Base-by-base conservation (phyloP, 768 basidiomycete species). In the Austroboletus festivus region DNA sequence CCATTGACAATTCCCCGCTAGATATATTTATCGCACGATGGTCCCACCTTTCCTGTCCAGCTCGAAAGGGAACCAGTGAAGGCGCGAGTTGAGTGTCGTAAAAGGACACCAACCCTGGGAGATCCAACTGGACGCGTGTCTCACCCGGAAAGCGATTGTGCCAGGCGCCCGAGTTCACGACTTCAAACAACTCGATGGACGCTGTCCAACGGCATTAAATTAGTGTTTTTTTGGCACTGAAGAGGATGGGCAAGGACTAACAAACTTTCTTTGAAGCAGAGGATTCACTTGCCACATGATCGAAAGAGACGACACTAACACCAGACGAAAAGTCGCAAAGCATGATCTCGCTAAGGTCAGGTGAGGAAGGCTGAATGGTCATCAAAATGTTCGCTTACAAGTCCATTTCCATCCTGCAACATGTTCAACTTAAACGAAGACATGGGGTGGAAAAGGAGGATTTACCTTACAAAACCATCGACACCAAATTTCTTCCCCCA, bases 391-490 rank as follows among this genome's bases (percentile, higher is more conserved):
- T 16, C 16, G 38, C 66, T 49, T 49, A 69, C 67, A 71, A 71
- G 39, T 57, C 53, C 67, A 60, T 55, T 65, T 59, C 52, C 52
- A 63, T 58, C 53, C 68, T 66, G 21, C 4, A 21, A 23, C 5
- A n/a, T 16, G 10, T 43, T 51, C n/a, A n/a, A n/a, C n/a, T n/a
- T n/a, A 22, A 56, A 41, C 21, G 13, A 26, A 42, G 23, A 47
- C 23, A 15, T 6, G 40, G 3, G 10, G 2, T 4, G 8, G 3
- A 22, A 0, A 31, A 11, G 26, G 9, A 1, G 3, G 20, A 5
- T 5, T 41, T 51, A 68, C 76, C 78, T 71, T 42, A 78, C 64
- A 52, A 73, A 77, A 4, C 71, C 79, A 59, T 80, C 77, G 3
- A 81, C 35, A 5, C 57, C 64, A 34, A 67, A 66, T 26, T 58